These are phyloP conservation scores for Colletotrichum sp. DNA, from an alignment of 2,329 filamentous ascomycete genomes.

Conservation along the genomic window DNA sequence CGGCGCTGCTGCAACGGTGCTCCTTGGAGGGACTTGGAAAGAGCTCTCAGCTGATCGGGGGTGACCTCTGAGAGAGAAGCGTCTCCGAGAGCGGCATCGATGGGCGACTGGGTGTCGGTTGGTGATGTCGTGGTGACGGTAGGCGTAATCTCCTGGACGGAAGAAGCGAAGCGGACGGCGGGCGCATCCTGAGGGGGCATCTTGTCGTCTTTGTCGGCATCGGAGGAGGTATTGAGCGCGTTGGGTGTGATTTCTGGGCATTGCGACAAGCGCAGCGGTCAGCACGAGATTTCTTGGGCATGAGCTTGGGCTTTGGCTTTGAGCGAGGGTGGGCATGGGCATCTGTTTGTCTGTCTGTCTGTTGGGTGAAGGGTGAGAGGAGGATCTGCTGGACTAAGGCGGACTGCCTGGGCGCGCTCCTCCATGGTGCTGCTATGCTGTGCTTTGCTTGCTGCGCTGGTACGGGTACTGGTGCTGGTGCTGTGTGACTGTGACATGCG, in stretches of 20 bases:
- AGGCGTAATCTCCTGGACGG: slow-evolving; percentile 69
- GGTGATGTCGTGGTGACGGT: slow-evolving; percentile 46
- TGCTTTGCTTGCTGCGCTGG: neutral
- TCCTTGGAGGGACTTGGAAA: slow-evolving; percentile 76
- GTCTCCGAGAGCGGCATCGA: slow-evolving; percentile 25
- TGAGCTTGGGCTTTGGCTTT: neutral
- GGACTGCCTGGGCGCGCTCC: neutral
- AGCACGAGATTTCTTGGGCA: slow-evolving; percentile 1
- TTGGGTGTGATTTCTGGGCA: slow-evolving; percentile 13
- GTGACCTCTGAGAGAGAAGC: slow-evolving; percentile 48
- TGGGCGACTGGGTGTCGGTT: slow-evolving; percentile 24
- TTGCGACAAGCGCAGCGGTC: slow-evolving; percentile 20
- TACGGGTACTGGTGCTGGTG: neutral
- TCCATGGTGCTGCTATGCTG: neutral
- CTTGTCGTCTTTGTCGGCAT: slow-evolving; percentile 25
- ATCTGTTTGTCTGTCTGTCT: neutral
- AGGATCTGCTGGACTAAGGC: neutral
- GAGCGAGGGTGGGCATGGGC: neutral
- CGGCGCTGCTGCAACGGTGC: slow-evolving; percentile 81
- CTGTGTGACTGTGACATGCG: slow-evolving; percentile 19
- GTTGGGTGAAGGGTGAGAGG: neutral
- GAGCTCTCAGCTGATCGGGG: slow-evolving; percentile 70
- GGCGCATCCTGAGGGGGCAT: slow-evolving; percentile 36
- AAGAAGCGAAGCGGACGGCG: slow-evolving; percentile 74
- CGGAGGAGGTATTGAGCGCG: slow-evolving; percentile 1